phyloP scores from a whole-genome alignment of 352 stramenopile species.

The Hyphochytrium catenoides region DNA sequence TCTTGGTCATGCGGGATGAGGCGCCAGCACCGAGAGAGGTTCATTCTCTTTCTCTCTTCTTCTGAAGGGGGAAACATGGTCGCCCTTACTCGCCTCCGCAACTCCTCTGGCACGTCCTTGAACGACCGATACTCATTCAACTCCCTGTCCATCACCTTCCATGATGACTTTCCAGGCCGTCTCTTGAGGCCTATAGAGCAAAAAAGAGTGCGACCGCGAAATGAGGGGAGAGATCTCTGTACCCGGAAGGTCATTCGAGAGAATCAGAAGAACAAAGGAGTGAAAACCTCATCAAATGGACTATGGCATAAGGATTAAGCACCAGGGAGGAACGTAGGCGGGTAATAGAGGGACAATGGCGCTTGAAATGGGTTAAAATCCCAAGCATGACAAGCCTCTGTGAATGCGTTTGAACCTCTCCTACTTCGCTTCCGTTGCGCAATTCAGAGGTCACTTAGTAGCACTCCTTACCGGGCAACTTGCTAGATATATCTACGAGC shows the following conservation, averaged over 20 bases:
- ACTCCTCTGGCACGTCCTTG: conserved; percentile 23
- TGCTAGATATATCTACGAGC: conserved; percentile 64
- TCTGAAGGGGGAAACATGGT: conserved; percentile 70
- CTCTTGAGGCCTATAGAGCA: conserved; percentile 61
- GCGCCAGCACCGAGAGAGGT: conserved; percentile 83
- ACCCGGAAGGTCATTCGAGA: too few species aligned
- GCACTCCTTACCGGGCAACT: conserved; percentile 14
- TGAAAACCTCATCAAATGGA: too few species aligned
- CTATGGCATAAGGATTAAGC: too few species aligned
- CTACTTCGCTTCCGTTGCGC: conserved; percentile 1
- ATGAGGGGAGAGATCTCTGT: too few species aligned
- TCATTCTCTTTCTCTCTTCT: conserved; percentile 33
- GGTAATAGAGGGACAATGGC: too few species aligned
- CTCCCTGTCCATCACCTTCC: conserved; percentile 75
- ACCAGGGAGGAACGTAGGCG: too few species aligned
- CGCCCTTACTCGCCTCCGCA: conserved; percentile 28
- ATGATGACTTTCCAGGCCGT: conserved; percentile 57
- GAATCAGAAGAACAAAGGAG: too few species aligned
- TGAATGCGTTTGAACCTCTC: neutral
- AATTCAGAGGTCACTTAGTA: neutral
- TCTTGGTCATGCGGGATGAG: conserved; percentile 94
- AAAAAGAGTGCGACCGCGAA: too few species aligned
- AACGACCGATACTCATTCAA: conserved; percentile 47
- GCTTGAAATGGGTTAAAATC: too few species aligned
- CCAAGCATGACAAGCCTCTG: conserved; percentile 6